Percentiles rank a stretch among this genome's conserved stretches.
Conservation (phyloP, 2,329 filamentous ascomycete species). For the Lasiodiplodia hormozganensis region DNA sequence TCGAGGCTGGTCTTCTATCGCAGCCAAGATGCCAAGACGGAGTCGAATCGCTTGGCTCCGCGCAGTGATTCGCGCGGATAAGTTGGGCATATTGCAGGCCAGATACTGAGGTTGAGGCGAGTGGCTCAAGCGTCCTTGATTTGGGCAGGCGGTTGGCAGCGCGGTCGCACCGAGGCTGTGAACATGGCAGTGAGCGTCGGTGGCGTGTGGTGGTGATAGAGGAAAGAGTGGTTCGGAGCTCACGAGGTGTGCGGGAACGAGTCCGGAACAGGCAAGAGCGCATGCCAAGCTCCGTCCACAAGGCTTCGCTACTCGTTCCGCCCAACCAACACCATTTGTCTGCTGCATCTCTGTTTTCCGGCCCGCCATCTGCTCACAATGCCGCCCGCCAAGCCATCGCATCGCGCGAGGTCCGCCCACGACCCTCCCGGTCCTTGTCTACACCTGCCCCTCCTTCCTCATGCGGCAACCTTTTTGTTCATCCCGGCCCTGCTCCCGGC, state of each 20-base stretch:
- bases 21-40: constrained; percentile 19
- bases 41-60: background rate
- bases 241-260: background rate
- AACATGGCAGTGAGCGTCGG: background rate
- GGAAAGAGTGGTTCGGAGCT: background rate
- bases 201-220: background rate
- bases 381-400: constrained; percentile 14
- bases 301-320: constrained; percentile 1
- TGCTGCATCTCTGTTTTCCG: background rate
- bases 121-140: background rate
- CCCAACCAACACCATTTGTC: constrained; percentile 1
- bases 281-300: constrained; percentile 17
- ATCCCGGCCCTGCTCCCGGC: background rate
- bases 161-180: background rate
- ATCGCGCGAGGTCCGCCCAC: background rate
- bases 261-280: background rate
- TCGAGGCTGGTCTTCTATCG: constrained; percentile 8
- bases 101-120: background rate
- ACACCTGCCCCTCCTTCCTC: background rate
- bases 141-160: background rate
- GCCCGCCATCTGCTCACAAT: background rate
- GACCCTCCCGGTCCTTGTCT: background rate
- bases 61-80: constrained; percentile 23
- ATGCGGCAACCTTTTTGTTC: background rate
- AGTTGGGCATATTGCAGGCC: background rate